Conservation (phyloP, 805 yeast genomes). For the Spencermartinsiella europaea region DNA sequence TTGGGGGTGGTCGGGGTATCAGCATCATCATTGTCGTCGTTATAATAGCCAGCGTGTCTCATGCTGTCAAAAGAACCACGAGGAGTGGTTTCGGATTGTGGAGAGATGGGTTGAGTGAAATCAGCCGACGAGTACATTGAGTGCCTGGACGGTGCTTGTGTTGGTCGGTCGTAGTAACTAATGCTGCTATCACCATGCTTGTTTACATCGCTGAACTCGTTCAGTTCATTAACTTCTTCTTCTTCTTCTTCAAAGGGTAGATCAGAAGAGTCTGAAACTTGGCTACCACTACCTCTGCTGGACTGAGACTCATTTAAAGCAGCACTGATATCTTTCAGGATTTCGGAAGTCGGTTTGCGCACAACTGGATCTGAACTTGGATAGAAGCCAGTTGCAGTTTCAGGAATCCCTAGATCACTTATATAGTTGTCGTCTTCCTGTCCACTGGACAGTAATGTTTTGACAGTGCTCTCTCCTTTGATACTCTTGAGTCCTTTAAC, state of each 20-base stretch:
- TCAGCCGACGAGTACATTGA: background rate
- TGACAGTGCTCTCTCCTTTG: background rate
- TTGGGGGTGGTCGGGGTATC: conserved; percentile 10
- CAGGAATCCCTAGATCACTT: background rate
- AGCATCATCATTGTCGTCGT: conserved; percentile 7
- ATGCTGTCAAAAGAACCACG: background rate
- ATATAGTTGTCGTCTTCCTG: background rate
- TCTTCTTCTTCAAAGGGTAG: background rate
- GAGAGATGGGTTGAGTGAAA: background rate
- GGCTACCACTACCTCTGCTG: background rate
- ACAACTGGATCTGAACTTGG: background rate
- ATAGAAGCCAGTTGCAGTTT: background rate
- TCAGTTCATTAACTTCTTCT: background rate
- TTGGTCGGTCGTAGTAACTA: background rate
- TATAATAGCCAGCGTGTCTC: background rate
- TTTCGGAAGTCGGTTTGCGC: conserved; percentile 17
- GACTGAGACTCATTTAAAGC: conserved; percentile 22
- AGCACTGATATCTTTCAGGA: conserved; percentile 23
- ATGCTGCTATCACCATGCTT: background rate
- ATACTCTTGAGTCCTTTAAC: background rate
- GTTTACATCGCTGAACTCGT: too few relatives aligned
- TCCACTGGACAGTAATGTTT: background rate
- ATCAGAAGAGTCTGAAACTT: background rate
- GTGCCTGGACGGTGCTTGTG: background rate
- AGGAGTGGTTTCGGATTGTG: background rate